A percentile compares a stretch with the other conserved stretches of the same genome.
These are phyloP conservation scores for Aspergillus hortae DNA, from an alignment of 2,329 filamentous ascomycete species.

Conservation along the genomic window DNA sequence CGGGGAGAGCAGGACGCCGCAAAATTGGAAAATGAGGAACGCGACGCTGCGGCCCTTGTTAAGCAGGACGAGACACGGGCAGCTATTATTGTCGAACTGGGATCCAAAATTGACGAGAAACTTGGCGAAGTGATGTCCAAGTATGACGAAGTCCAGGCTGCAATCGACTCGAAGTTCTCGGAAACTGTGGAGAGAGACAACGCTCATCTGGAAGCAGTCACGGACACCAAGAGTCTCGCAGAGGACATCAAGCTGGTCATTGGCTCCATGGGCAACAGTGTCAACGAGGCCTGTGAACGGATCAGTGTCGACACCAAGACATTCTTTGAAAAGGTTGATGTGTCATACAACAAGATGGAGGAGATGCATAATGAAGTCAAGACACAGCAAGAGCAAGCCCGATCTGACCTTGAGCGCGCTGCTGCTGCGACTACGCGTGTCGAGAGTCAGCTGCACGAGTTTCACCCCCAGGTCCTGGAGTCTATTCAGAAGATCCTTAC, in stretches of 20 bases:
- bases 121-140: constrained; percentile 78
- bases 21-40: constrained; percentile 72
- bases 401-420: constrained; percentile 74
- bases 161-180: constrained; percentile 69
- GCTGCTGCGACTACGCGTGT: constrained; percentile 70
- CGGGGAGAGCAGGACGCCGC: constrained; percentile 73
- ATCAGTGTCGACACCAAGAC: constrained; percentile 84
- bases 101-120: constrained; percentile 67
- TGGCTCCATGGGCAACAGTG: constrained; percentile 75
- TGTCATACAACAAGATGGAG: constrained; percentile 71
- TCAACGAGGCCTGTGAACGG: constrained; percentile 80
- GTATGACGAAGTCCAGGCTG: constrained; percentile 78
- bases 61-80: constrained; percentile 60
- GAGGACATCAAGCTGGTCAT: constrained; percentile 85
- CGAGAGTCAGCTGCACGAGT: constrained; percentile 74
- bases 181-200: constrained; percentile 69
- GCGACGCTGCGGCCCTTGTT: constrained; percentile 51
- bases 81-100: constrained; percentile 52
- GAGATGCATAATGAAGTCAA: constrained; percentile 69
- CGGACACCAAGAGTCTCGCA: constrained; percentile 71
- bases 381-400: constrained; percentile 76
- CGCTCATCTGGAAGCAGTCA: constrained; percentile 69
- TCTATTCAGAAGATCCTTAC: constrained; percentile 80
- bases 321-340: constrained; percentile 77
- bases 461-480: constrained; percentile 83